phyloP scores from a whole-genome alignment of 2,329 filamentous ascomycete species.

The Pseudocercospora eumusae region DNA sequence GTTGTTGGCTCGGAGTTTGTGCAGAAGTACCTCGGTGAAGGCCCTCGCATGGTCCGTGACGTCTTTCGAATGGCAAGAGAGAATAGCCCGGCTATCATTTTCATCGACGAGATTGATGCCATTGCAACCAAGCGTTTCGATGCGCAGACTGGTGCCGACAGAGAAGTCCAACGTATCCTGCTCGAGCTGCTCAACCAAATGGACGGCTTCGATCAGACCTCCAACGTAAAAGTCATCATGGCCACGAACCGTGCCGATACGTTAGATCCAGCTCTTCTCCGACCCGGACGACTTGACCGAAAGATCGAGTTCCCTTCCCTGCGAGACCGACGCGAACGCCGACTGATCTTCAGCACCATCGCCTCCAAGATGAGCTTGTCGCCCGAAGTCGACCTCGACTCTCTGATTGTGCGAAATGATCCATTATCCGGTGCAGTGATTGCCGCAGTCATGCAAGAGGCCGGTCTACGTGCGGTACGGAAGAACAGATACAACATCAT shows the following conservation, averaged over 20 bases:
- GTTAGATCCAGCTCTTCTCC: slow-evolving; percentile 88
- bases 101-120: slow-evolving; percentile 98
- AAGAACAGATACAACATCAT: slow-evolving; percentile 99
- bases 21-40: slow-evolving; percentile 97
- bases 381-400: slow-evolving; percentile 94
- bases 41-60: slow-evolving; percentile 97
- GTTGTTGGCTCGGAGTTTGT: slow-evolving; percentile 98
- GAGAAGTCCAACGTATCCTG: slow-evolving; percentile 97
- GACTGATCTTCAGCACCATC: slow-evolving; percentile 97
- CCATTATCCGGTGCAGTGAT: slow-evolving; percentile 94
- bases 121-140: slow-evolving; percentile 99
- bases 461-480: slow-evolving; percentile 85
- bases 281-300: slow-evolving; percentile 90
- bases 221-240: slow-evolving; percentile 99
- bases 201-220: slow-evolving; percentile 98
- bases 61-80: slow-evolving; percentile 99
- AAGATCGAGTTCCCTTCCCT: slow-evolving; percentile 99
- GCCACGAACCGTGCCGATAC: slow-evolving; percentile 98
- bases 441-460: slow-evolving; percentile 98
- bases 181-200: slow-evolving; percentile 98
- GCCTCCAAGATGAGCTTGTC: slow-evolving; percentile 95
- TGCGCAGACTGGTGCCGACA: slow-evolving; percentile 94
- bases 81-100: slow-evolving; percentile 97
- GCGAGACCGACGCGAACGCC: slow-evolving; percentile 87
- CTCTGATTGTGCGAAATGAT: slow-evolving; percentile 93